Evolutionary conservation across 176 grass and related monocot species (phyloP).

Genomic region (Secale cereale): DNA sequence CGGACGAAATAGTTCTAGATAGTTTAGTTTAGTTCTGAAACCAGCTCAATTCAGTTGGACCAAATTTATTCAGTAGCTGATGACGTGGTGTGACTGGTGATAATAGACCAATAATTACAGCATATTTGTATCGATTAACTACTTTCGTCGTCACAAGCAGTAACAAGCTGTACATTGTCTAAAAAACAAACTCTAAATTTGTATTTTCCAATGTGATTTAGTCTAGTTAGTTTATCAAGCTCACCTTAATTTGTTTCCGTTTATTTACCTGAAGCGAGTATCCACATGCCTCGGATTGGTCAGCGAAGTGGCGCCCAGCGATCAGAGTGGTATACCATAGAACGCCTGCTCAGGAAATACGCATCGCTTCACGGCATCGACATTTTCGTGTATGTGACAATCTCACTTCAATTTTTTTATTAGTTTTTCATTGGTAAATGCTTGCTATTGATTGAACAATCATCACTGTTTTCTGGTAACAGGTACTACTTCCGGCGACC

Average conservation of each 20-base stretch:
- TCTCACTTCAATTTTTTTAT: background rate
- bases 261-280: slow-evolving; percentile 49
- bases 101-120: background rate
- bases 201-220: background rate
- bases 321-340: slow-evolving; percentile 91
- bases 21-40: background rate
- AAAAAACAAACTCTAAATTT: too few species aligned
- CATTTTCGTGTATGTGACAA: slow-evolving; percentile 73
- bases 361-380: slow-evolving; percentile 62
- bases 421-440: slow-evolving; percentile 14
- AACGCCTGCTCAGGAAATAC: slow-evolving; percentile 88
- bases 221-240: slow-evolving; percentile 6
- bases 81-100: background rate
- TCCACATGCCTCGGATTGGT: slow-evolving; percentile 96
- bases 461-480: slow-evolving; percentile 10
- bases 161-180: background rate
- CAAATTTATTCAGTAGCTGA: background rate
- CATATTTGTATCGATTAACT: slow-evolving; percentile 2
- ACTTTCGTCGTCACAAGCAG: background rate
- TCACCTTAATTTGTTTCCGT: slow-evolving; percentile 6
- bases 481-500: slow-evolving; percentile 69
- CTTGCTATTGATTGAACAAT: background rate
- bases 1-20: too few species aligned
- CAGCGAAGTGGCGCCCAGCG: slow-evolving; percentile 73
- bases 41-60: background rate